Evolutionary conservation across 345 rosid genomes (phyloP).

Genomic region (Rhodomyrtus tomentosa): DNA sequence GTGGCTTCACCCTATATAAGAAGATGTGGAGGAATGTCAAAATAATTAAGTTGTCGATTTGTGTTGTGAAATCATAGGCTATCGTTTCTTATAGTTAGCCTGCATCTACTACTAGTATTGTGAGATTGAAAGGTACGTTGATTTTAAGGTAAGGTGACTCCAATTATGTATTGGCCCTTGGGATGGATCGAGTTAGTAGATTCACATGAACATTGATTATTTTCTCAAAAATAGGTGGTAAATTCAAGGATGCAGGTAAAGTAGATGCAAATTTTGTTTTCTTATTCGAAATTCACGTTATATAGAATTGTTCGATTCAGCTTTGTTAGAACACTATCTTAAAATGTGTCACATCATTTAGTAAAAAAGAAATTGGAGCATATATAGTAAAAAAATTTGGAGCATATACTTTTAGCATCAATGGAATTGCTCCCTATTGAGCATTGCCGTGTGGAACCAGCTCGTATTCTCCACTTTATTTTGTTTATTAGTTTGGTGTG

Average conservation of each 20-base stretch:
- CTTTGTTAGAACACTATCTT: not conserved
- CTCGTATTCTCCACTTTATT: not conserved
- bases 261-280: not conserved
- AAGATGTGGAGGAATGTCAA: not conserved
- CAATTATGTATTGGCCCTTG: not conserved
- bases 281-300: not conserved
- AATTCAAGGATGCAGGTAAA: not conserved
- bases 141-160: not conserved
- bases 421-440: not conserved
- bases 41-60: not conserved
- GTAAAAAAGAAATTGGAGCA: too few species aligned
- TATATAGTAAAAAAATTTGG: not conserved
- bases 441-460: not conserved
- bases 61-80: not conserved
- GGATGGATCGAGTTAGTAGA: not conserved
- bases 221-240: not conserved
- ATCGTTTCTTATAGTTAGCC: not conserved
- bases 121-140: not conserved
- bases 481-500: not conserved
- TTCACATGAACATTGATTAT: not conserved
- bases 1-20: not conserved
- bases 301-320: not conserved
- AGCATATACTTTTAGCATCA: not conserved
- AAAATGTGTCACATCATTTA: not conserved
- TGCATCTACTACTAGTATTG: not conserved